Conservation (phyloP, 2,329 filamentous ascomycete species). For the Periconia macrospinosa region DNA sequence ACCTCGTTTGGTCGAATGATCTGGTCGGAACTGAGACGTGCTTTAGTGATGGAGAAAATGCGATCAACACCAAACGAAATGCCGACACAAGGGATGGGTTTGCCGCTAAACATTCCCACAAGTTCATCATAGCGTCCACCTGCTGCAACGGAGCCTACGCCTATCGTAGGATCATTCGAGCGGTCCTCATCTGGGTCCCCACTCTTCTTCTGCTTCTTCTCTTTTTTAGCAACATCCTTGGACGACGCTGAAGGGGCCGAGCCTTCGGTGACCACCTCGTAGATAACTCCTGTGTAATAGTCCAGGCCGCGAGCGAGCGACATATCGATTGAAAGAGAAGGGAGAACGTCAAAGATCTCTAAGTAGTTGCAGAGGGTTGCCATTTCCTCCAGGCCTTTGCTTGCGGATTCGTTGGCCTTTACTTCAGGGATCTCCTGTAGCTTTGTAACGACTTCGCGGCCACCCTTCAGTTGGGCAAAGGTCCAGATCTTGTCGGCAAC, state of each 20-base stretch:
- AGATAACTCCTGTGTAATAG: constrained; percentile 89
- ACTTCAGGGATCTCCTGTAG: constrained; percentile 70
- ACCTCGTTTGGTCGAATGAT: constrained; percentile 70
- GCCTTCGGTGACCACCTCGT: constrained; percentile 83
- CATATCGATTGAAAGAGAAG: constrained; percentile 84
- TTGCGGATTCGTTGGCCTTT: constrained; percentile 71
- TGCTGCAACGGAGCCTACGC: constrained; percentile 85
- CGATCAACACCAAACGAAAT: constrained; percentile 95
- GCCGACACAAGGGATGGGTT: constrained; percentile 87
- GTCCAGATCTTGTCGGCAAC: constrained; percentile 86
- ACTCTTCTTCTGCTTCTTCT: constrained; percentile 25
- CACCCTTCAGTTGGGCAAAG: constrained; percentile 78
- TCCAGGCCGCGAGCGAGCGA: constrained; percentile 89
- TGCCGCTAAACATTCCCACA: constrained; percentile 90
- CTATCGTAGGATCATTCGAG: constrained; percentile 76
- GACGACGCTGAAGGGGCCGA: constrained; percentile 58
- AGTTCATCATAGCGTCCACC: constrained; percentile 91
- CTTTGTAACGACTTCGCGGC: constrained; percentile 71
- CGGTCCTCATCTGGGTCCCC: constrained; percentile 63
- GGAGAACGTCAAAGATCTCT: constrained; percentile 71
- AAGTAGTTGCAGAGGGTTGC: constrained; percentile 79
- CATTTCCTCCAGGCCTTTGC: constrained; percentile 81
- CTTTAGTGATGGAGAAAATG: constrained; percentile 90
- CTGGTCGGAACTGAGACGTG: constrained; percentile 64
- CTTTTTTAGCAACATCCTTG: constrained; percentile 48